Percentiles rank a stretch among this genome's conserved stretches.
phyloP scores from a whole-genome alignment of 2,329 filamentous ascomycete genomes.

The Colletotrichum sp. region DNA sequence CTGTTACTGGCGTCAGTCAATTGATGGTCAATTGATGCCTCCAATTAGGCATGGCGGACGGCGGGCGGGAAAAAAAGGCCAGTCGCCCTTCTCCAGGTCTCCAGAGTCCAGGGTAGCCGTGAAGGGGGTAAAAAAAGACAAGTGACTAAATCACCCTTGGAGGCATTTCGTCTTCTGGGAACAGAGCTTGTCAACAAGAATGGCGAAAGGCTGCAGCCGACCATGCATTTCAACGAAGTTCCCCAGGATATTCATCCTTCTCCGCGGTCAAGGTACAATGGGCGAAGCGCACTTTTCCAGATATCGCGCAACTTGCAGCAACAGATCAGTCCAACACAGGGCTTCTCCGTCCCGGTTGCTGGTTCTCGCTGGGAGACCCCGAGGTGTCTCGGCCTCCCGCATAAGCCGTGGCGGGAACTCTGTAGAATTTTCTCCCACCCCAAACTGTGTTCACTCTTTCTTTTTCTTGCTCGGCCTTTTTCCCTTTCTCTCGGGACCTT shows the following conservation, averaged over 20 bases:
- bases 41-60: background rate
- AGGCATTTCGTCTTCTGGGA: background rate
- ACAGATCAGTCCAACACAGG: background rate
- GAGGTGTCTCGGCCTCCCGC: background rate
- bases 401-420: background rate
- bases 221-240: background rate
- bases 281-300: background rate
- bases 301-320: background rate
- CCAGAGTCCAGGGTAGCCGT: background rate
- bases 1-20: background rate
- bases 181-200: background rate
- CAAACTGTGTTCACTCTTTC: background rate
- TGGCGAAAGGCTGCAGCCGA: background rate
- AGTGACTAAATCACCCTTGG: background rate
- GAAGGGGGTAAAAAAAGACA: background rate
- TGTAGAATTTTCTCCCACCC: background rate
- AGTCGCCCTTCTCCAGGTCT: background rate
- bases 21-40: background rate
- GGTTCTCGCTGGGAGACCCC: background rate
- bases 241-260: conserved; percentile 8
- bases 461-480: background rate
- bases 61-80: background rate
- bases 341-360: background rate
- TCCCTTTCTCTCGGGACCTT: background rate
- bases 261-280: background rate